Base-by-base conservation (phyloP, 2,329 filamentous ascomycete species). In the Aspergillus nomiae region DNA sequence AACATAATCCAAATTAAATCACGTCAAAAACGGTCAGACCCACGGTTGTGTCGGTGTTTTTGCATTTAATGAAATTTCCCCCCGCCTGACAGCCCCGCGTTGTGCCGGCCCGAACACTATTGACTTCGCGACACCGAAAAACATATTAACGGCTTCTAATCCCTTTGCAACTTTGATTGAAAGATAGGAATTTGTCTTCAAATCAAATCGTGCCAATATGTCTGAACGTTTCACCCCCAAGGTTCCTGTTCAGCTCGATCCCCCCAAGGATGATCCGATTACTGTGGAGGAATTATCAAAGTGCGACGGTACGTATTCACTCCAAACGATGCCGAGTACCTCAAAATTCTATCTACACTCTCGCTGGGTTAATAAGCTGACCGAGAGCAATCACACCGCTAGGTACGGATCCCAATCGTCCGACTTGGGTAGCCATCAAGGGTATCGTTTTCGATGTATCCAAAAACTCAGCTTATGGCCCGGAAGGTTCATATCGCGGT, bases 361-460 rank as follows among this genome's bases (percentile, higher is more conserved):
- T 55, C 34, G 3, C n/a, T 24, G 32, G 11, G 32, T 5, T n/a
- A 19, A 8, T 30, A 19, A 19, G 38, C 54, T 62, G 14, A 61
- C 32, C n/a, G n/a, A 30, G 1, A 50, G 19, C 30, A 38, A 56
- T 9, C n/a, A 45, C 4, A 16, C 32, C 43, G 4, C 11, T 60
- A 82, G 77, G 77, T 53, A 77, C 72, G 58, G 75, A 81, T 62
- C 67, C 78, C 19, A 77, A 67, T 57, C 84, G 82, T 62, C 86
- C 87, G 14, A 88, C 83, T 6, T 82, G 85, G 66, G 85, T 89
- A 41, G 86, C 85, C 19, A 89, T 90, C 73, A 87, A 97, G 90
- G 94, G 95, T 70, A 92, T 90, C 65, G 90, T 99, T 58, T 99
- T 97, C 74, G 94, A 99, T 74, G 95, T 99, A 64, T 92, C 88